A percentile compares a stretch with the other conserved stretches of the same genome.
Conservation (phyloP, 2,329 filamentous ascomycete genomes). For the Claviceps sp. region DNA sequence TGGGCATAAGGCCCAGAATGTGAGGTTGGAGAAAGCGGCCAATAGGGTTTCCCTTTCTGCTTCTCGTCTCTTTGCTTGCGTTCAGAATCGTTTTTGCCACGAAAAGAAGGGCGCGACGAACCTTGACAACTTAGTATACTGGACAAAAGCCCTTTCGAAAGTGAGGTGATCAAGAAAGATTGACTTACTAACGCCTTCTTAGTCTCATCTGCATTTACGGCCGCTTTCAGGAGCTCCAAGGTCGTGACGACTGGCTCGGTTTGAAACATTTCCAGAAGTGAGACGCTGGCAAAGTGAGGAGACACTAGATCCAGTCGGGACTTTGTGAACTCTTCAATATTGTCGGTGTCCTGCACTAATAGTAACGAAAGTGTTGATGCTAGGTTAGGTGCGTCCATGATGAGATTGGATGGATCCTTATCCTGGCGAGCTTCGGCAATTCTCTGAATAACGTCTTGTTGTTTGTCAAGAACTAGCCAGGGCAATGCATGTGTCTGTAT, state of each 20-base stretch:
- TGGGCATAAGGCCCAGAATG: constrained; percentile 74
- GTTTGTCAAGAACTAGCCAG: constrained; percentile 68
- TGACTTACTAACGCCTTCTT: constrained; percentile 42
- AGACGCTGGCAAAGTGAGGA: constrained; percentile 51
- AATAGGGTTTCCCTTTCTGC: constrained; percentile 43
- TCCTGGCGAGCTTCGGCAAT: constrained; percentile 69
- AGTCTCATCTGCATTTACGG: constrained; percentile 52
- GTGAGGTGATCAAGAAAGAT: neutral
- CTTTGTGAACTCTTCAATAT: constrained; percentile 53
- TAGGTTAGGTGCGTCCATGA: constrained; percentile 43
- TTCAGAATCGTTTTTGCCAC: constrained; percentile 29
- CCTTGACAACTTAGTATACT: constrained; percentile 18
- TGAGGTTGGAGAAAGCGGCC: constrained; percentile 69
- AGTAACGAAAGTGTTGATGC: constrained; percentile 45
- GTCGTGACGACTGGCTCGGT: constrained; percentile 63
- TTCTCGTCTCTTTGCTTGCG: constrained; percentile 27
- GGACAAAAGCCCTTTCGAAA: neutral
- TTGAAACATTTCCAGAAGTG: constrained; percentile 55
- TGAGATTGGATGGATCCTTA: constrained; percentile 41
- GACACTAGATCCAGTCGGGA: constrained; percentile 56
- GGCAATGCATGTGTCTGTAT: constrained; percentile 77
- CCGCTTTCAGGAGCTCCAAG: constrained; percentile 68
- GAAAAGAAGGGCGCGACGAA: constrained; percentile 32
- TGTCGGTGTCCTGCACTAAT: constrained; percentile 40
- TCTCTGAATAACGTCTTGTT: constrained; percentile 63